phyloP scores from a whole-genome alignment of 768 basidiomycete species.

The Exidia glandulosa region DNA sequence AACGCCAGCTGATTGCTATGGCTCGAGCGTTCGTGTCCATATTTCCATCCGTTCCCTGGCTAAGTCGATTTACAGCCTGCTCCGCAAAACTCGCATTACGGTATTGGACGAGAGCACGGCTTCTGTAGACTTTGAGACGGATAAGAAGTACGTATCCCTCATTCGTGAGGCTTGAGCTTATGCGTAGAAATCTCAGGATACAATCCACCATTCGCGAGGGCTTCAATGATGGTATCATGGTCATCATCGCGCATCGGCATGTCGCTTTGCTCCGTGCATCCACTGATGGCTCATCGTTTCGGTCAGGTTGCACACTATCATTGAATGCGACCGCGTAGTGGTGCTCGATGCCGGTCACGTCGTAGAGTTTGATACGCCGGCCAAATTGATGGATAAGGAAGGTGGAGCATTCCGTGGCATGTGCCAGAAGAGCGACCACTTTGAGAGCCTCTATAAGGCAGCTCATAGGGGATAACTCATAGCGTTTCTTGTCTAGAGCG shows the following conservation, averaged over 20 bases:
- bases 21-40: conserved; percentile 39
- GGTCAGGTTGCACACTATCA: conserved; percentile 49
- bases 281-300: neutral
- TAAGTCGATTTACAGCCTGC: conserved; percentile 22
- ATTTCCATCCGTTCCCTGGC: too few relatives aligned
- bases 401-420: conserved; percentile 24
- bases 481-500: too few relatives aligned
- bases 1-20: conserved; percentile 63
- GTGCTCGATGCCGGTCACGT: conserved; percentile 22
- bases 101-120: conserved; percentile 75
- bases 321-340: conserved; percentile 59
- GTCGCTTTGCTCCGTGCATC: neutral
- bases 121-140: conserved; percentile 49
- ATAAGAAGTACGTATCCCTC: too few relatives aligned
- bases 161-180: too few relatives aligned
- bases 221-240: conserved; percentile 7
- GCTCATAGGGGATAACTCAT: conserved; percentile 20
- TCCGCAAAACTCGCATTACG: conserved; percentile 53
- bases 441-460: neutral
- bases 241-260: conserved; percentile 13
- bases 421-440: conserved; percentile 9
- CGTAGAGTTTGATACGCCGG: conserved; percentile 32
- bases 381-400: conserved; percentile 19
- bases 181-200: conserved; percentile 1
- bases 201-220: conserved; percentile 3